A percentile compares a stretch with the other conserved stretches of the same genome.
Evolutionary conservation across 345 rosid genomes (phyloP).

Genomic region (Eucalyptus grandis): DNA sequence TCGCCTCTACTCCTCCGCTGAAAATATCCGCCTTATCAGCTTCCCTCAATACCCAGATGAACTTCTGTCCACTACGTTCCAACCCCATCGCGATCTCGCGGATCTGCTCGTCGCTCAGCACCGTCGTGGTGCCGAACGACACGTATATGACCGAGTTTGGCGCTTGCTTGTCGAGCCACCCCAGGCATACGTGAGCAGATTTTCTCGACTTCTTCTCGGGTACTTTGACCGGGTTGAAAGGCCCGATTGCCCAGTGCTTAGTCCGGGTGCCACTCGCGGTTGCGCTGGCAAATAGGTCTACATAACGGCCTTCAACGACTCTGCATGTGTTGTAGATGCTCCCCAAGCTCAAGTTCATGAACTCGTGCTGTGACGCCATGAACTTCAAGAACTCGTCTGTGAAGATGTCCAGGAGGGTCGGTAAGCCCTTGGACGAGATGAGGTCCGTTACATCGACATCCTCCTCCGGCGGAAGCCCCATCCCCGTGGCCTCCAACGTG

Average conservation of each 20-base stretch:
- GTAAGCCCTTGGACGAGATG: background rate
- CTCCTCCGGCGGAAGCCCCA: background rate
- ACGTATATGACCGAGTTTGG: constrained; percentile 1
- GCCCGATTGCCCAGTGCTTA: constrained; percentile 6
- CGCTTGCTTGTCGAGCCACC: constrained; percentile 6
- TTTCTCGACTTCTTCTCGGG: background rate
- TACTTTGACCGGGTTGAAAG: background rate
- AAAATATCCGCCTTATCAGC: constrained; percentile 51
- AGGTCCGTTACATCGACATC: background rate
- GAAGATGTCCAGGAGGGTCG: background rate
- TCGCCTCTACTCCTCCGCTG: background rate
- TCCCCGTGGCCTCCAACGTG: background rate
- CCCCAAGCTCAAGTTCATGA: background rate
- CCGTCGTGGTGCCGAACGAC: constrained; percentile 9
- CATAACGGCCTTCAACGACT: background rate
- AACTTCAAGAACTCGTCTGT: constrained; percentile 19
- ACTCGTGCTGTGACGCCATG: background rate
- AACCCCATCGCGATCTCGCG: constrained; percentile 1
- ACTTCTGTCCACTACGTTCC: constrained; percentile 26
- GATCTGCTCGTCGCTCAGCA: constrained; percentile 3
- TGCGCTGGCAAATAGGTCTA: background rate
- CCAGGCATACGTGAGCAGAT: background rate
- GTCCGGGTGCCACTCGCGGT: background rate
- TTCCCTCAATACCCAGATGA: constrained; percentile 53
- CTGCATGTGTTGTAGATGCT: background rate